Conservation (phyloP, 495 filamentous ascomycete species). For the Neurospora sp. region DNA sequence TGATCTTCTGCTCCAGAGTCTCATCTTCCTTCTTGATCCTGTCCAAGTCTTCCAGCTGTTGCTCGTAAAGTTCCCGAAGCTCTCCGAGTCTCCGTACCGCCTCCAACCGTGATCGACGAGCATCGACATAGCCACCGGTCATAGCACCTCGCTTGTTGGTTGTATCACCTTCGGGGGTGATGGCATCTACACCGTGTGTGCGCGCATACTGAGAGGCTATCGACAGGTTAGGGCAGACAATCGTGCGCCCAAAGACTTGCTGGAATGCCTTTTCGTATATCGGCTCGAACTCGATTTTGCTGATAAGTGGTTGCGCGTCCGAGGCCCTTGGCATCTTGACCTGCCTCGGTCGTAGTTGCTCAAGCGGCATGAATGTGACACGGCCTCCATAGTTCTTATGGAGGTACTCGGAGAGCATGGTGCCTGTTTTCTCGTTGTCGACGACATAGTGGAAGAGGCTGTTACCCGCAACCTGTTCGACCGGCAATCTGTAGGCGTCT, state of each 20-base stretch:
- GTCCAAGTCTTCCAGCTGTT: slow-evolving; percentile 38
- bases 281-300: slow-evolving; percentile 71
- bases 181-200: slow-evolving; percentile 80
- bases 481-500: slow-evolving; percentile 78
- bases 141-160: slow-evolving; percentile 90
- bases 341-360: slow-evolving; percentile 57
- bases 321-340: slow-evolving; percentile 72
- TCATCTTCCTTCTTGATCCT: slow-evolving; percentile 51
- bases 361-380: slow-evolving; percentile 90
- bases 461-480: slow-evolving; percentile 85
- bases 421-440: slow-evolving; percentile 82
- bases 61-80: slow-evolving; percentile 66
- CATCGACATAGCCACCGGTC: slow-evolving; percentile 86
- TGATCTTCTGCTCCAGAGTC: slow-evolving; percentile 75
- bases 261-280: slow-evolving; percentile 76
- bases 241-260: slow-evolving; percentile 91
- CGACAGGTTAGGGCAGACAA: slow-evolving; percentile 82
- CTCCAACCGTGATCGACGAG: slow-evolving; percentile 69
- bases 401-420: slow-evolving; percentile 66
- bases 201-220: slow-evolving; percentile 82
- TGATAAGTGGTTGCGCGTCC: slow-evolving; percentile 78
- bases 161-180: slow-evolving; percentile 88
- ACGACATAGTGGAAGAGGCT: slow-evolving; percentile 96
- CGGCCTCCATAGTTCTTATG: slow-evolving; percentile 74
- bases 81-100: slow-evolving; percentile 67